Evolutionary conservation across 2,329 filamentous ascomycete genomes (phyloP).

Genomic region (Bipolaris cookei): DNA sequence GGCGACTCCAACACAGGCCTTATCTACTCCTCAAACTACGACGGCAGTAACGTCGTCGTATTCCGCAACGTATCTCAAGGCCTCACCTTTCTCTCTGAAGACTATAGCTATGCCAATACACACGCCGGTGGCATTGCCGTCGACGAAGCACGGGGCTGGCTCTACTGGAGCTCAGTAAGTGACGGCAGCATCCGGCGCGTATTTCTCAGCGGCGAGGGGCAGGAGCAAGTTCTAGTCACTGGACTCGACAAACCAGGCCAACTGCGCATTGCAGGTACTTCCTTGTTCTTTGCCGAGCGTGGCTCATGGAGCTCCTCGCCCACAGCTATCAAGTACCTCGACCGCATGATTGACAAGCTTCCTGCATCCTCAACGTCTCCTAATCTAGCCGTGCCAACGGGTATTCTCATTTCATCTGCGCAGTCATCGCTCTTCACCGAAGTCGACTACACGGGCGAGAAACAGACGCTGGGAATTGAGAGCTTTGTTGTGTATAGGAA

Average conservation of each 20-base stretch:
- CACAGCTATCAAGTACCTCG: conserved; percentile 14
- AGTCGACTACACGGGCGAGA: conserved; percentile 15
- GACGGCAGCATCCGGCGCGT: conserved; percentile 19
- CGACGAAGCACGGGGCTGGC: conserved; percentile 18
- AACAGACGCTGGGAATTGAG: conserved; percentile 13
- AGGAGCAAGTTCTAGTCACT: conserved; percentile 10
- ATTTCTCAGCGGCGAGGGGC: neutral
- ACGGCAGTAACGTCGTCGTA: conserved; percentile 10
- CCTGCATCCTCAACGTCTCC: neutral
- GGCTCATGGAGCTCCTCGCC: conserved; percentile 15
- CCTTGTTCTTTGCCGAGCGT: conserved; percentile 16
- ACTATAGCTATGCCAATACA: conserved; percentile 7
- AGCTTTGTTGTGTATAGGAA: conserved; percentile 17
- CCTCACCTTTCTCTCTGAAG: neutral
- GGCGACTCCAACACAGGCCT: conserved; percentile 8
- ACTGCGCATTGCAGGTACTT: conserved; percentile 9
- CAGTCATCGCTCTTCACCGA: conserved; percentile 17
- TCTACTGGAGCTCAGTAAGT: conserved; percentile 21
- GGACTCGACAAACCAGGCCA: conserved; percentile 19
- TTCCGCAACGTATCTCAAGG: conserved; percentile 22
- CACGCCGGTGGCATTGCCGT: conserved; percentile 12
- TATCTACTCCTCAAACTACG: conserved; percentile 17
- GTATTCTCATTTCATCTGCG: conserved; percentile 13
- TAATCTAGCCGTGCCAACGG: neutral
- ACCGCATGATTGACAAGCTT: neutral